Evolutionary conservation across 805 yeast genomes (phyloP).

Genomic region (Wickerhamiella spandovensis): DNA sequence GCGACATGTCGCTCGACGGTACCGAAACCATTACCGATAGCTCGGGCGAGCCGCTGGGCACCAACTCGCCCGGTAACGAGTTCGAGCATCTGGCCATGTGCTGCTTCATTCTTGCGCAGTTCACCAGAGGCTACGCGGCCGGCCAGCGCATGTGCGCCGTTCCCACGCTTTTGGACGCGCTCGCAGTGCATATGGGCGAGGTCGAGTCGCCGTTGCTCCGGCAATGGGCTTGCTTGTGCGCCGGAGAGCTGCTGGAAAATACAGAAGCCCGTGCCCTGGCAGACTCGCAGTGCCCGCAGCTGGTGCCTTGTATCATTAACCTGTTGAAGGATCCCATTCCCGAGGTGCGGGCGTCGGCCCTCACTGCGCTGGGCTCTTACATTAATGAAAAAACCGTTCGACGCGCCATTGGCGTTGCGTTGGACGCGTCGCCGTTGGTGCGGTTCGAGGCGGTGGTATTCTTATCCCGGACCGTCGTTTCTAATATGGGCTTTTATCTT

Average conservation of each 20-base stretch:
- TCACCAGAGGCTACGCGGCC: conserved; percentile 62
- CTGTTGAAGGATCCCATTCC: conserved; percentile 82
- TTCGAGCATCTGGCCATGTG: conserved; percentile 89
- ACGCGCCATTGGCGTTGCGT: conserved; percentile 50
- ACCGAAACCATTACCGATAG: conserved; percentile 22
- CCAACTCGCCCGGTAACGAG: conserved; percentile 6
- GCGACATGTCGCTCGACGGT: not conserved
- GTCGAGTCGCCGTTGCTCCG: conserved; percentile 77
- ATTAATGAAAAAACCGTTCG: conserved; percentile 35
- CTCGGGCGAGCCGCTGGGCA: not conserved
- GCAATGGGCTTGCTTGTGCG: conserved; percentile 79
- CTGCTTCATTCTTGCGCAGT: conserved; percentile 75
- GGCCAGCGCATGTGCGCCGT: conserved; percentile 76
- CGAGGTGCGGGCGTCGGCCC: conserved; percentile 78
- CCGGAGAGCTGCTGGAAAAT: conserved; percentile 34
- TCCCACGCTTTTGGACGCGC: conserved; percentile 53
- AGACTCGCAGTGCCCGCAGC: conserved; percentile 1
- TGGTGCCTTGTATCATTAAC: conserved; percentile 33
- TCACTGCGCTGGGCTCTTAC: conserved; percentile 53
- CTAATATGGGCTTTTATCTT: conserved; percentile 59
- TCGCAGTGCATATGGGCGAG: conserved; percentile 49
- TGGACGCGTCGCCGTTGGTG: conserved; percentile 84
- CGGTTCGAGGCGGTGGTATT: conserved; percentile 72
- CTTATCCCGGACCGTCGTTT: conserved; percentile 57
- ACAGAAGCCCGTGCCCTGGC: conserved; percentile 34